Conservation (phyloP, 2,329 filamentous ascomycete species). For the Epicoccum sorghinum region DNA sequence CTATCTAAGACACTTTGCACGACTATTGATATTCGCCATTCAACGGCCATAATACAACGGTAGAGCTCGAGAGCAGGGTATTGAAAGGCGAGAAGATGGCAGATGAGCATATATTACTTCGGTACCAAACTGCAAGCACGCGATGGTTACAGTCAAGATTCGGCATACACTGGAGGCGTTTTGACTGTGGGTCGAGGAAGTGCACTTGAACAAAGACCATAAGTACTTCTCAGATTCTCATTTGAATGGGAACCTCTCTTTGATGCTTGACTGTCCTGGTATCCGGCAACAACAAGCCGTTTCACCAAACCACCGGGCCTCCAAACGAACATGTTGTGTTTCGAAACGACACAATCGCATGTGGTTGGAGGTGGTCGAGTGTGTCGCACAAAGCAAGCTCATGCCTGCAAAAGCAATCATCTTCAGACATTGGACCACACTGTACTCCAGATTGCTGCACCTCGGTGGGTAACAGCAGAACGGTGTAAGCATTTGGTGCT, state of each 20-base stretch:
- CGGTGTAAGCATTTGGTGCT: not conserved
- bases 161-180: no score
- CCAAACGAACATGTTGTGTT: not conserved
- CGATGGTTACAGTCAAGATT: not conserved
- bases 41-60: not conserved
- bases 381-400: slow-evolving; percentile 2
- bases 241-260: not conserved
- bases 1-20: no score
- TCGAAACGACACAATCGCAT: slow-evolving; percentile 5
- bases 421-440: slow-evolving; percentile 3
- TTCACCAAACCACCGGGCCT: not conserved
- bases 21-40: not conserved
- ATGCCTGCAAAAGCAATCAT: slow-evolving; percentile 15
- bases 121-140: no score
- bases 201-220: no score
- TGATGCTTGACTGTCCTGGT: no score
- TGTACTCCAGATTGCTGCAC: slow-evolving; percentile 1
- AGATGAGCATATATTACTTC: not conserved
- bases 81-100: not conserved
- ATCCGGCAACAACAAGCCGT: not conserved
- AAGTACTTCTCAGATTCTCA: no score
- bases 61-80: not conserved
- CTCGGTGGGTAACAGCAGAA: not conserved
- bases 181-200: no score
- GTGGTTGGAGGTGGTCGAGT: not conserved